Conservation (phyloP, 768 basidiomycete genomes). For the Lactarius akahatsu region DNA sequence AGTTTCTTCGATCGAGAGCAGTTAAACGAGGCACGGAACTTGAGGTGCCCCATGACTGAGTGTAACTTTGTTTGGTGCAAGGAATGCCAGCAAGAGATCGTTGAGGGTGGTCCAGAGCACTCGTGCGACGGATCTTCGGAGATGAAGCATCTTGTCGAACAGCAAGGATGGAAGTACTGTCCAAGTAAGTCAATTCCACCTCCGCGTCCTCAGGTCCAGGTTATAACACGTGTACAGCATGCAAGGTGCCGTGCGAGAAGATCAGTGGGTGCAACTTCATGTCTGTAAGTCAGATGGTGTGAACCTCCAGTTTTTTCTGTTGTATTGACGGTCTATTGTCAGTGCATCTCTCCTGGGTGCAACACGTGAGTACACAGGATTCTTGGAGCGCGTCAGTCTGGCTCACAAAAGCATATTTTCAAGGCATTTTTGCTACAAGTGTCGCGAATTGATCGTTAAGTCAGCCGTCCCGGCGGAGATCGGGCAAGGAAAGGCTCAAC, state of each 20-base stretch:
- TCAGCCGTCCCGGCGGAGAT: conserved; percentile 8
- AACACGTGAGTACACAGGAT: conserved; percentile 39
- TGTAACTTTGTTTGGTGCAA: conserved; percentile 38
- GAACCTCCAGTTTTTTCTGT: neutral
- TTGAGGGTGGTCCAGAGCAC: conserved; percentile 29
- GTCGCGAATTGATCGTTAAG: conserved; percentile 36
- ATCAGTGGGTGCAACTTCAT: conserved; percentile 59
- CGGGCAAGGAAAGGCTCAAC: conserved; percentile 8
- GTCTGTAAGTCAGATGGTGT: conserved; percentile 41
- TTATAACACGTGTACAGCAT: conserved; percentile 36
- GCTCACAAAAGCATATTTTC: neutral
- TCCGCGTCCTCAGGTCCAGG: neutral
- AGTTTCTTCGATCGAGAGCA: conserved; percentile 34
- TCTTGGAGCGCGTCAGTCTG: neutral
- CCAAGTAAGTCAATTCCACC: conserved; percentile 30
- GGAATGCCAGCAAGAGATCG: conserved; percentile 34
- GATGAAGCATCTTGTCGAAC: conserved; percentile 34
- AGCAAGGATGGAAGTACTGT: conserved; percentile 38
- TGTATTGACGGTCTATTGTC: neutral
- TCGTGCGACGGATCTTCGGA: conserved; percentile 39
- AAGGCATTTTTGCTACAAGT: conserved; percentile 54
- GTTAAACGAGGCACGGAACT: conserved; percentile 29
- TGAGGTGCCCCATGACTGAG: conserved; percentile 34
- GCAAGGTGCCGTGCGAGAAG: conserved; percentile 51
- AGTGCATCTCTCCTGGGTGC: conserved; percentile 60